Evolutionary conservation across 2,329 filamentous ascomycete genomes (phyloP), one percentile per base, ranked within the genome.

Genomic region (Gremmenia infestans): DNA sequence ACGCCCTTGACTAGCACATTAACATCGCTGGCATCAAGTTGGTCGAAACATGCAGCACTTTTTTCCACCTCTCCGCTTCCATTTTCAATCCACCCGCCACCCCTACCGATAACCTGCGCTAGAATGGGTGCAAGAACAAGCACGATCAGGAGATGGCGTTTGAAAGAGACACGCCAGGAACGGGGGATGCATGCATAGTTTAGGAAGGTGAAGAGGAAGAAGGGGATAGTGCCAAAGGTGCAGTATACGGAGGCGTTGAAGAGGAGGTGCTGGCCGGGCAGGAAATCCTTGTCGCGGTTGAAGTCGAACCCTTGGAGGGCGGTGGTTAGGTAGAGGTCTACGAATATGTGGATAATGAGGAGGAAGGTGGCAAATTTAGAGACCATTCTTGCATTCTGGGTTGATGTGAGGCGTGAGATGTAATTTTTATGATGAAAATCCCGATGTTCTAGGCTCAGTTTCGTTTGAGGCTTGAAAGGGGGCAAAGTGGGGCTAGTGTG

Each of bases 331-430:
- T 4, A 12, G 42, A 19, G 11, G 11, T 5, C 2, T 5, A 22
- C 19, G 42, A 43, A 42, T 3, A 12, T 47, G 15, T 25, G 43
- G 15, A 36, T 37, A 5, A 36, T n/a, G 28, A 56, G 54, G 47
- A 56, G 9, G 25, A 50, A n/a, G 17, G 55, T 57, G 43, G 55
- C 50, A 17, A 40, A 50, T 47, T 53, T 57, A 28, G 47, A 53
- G n/a, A 50, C 32, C 46, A 25, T 45, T 15, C 15, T 45, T 25
- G 15, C 19, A 45, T 19, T 25, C 17, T n/a, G 5, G 42, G 19
- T 11, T 19, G 42, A 17, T 17, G 5, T 12, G 17, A 22, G 42
- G 11, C 7, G 19, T 19, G 42, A 14, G 37, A 5, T 22, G 11
- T 45, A 4, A 25, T 25, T 17, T 22, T 45, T 8, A 2, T 25